These are phyloP conservation scores for Rutidosis leptorrhynchoides DNA, from an alignment of 129 eudicot genomes.

Conservation along the genomic window DNA sequence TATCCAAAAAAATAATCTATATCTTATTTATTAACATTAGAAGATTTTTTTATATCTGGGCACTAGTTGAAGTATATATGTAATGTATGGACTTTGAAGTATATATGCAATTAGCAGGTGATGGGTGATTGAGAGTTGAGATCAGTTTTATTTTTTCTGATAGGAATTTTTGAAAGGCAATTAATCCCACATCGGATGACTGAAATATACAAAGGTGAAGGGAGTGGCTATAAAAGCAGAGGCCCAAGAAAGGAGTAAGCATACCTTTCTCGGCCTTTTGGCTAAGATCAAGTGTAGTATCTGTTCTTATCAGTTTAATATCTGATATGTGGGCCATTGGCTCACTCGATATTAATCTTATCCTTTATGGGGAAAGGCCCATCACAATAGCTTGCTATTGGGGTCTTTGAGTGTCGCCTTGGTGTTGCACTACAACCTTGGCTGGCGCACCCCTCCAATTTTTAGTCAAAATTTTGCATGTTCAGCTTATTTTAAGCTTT, in stretches of 20 bases:
- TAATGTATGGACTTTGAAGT: neutral
- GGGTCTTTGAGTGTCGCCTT: conserved; percentile 28
- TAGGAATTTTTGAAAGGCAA: neutral
- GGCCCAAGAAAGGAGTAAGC: neutral
- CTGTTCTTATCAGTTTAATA: conserved; percentile 78
- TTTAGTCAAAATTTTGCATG: neutral
- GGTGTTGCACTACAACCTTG: conserved; percentile 21
- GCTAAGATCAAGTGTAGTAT: conserved; percentile 92
- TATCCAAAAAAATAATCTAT: too few relatives aligned
- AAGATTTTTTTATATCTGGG: neutral
- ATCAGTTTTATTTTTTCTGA: neutral
- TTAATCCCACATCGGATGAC: conserved; percentile 6
- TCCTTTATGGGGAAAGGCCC: conserved; percentile 31
- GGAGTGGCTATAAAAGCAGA: neutral
- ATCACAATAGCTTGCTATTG: conserved; percentile 35
- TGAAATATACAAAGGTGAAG: neutral
- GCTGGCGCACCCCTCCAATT: conserved; percentile 32
- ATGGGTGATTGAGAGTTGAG: neutral
- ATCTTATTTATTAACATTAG: neutral
- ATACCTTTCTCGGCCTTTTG: conserved; percentile 96
- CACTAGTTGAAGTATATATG: neutral
- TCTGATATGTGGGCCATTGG: conserved; percentile 40
- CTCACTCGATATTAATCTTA: conserved; percentile 40
- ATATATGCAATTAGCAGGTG: neutral
- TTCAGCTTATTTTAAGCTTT: neutral